Evolutionary conservation across 2,329 filamentous ascomycete species (phyloP).

Genomic region (Metarhizium humberi): DNA sequence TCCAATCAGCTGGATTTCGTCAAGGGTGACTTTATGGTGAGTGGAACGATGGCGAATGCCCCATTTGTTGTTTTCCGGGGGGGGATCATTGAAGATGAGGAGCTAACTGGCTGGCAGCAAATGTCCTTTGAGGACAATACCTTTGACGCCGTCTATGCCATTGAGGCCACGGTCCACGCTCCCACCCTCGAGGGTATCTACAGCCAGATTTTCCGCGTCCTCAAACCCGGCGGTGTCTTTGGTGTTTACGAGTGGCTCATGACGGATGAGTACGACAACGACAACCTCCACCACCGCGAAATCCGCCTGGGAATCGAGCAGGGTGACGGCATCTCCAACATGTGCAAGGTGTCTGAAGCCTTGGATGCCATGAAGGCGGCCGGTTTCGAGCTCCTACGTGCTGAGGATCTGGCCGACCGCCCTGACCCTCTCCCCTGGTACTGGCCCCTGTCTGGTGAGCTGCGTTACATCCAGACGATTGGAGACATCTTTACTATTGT

Average conservation of each 20-base stretch:
- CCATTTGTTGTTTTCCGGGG: background rate
- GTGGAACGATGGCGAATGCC: slow-evolving; percentile 6
- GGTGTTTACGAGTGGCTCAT: slow-evolving; percentile 99
- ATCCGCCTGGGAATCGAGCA: slow-evolving; percentile 93
- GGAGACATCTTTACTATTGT: slow-evolving; percentile 75
- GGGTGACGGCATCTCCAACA: slow-evolving; percentile 94
- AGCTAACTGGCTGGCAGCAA: slow-evolving; percentile 30
- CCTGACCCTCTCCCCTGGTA: slow-evolving; percentile 81
- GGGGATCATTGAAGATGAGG: background rate
- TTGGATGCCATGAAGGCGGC: slow-evolving; percentile 75
- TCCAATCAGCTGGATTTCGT: slow-evolving; percentile 73
- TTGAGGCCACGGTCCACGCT: slow-evolving; percentile 94
- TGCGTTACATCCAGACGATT: slow-evolving; percentile 71
- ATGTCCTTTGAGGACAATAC: slow-evolving; percentile 88
- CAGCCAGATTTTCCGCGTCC: slow-evolving; percentile 83
- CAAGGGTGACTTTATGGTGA: slow-evolving; percentile 93
- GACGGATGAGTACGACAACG: slow-evolving; percentile 90
- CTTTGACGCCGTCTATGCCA: slow-evolving; percentile 94
- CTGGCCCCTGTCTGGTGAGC: slow-evolving; percentile 79
- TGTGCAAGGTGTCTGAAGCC: slow-evolving; percentile 80
- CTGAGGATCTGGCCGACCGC: slow-evolving; percentile 79
- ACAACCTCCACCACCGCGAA: slow-evolving; percentile 75
- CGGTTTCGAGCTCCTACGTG: slow-evolving; percentile 73
- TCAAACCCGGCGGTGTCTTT: slow-evolving; percentile 93
- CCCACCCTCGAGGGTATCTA: slow-evolving; percentile 88